Conservation (phyloP, 2,329 filamentous ascomycete genomes). For the Alternaria postmessia region DNA sequence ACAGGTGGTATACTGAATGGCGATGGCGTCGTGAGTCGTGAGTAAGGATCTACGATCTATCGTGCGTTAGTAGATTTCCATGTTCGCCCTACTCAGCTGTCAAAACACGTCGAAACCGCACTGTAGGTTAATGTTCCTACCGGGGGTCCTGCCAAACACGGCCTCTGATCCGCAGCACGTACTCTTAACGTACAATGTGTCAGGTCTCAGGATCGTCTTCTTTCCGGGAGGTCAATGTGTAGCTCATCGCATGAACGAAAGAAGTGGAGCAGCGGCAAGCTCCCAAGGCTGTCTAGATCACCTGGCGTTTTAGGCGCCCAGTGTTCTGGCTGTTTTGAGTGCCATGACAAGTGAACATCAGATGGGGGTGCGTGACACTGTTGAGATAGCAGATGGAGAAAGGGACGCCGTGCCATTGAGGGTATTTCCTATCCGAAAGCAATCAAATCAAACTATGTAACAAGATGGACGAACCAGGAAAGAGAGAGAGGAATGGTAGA, state of each 20-base stretch:
- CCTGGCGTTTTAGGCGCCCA: neutral
- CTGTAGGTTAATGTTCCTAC: neutral
- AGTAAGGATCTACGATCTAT: neutral
- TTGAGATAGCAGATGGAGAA: neutral
- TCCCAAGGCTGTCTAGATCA: neutral
- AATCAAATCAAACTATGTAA: conserved; percentile 4
- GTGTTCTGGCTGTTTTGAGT: neutral
- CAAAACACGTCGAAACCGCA: conserved; percentile 3
- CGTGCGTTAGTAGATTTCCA: neutral
- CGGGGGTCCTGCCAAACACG: neutral
- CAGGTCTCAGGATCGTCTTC: neutral
- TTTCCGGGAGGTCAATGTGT: neutral
- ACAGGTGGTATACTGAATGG: neutral
- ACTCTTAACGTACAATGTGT: neutral
- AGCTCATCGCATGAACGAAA: conserved; percentile 3
- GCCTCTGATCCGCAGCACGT: neutral
- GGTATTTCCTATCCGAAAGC: conserved; percentile 10
- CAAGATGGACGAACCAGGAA: neutral
- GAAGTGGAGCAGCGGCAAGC: neutral
- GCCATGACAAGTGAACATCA: neutral
- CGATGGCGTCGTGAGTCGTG: neutral
- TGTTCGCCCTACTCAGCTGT: neutral
- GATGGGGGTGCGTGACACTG: neutral
- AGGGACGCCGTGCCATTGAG: conserved; percentile 6
- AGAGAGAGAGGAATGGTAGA: neutral